Evolutionary conservation across 2,329 filamentous ascomycete genomes (phyloP), one percentile per base, ranked within the genome.

Genomic region (Pyrenochaeta sp.): DNA sequence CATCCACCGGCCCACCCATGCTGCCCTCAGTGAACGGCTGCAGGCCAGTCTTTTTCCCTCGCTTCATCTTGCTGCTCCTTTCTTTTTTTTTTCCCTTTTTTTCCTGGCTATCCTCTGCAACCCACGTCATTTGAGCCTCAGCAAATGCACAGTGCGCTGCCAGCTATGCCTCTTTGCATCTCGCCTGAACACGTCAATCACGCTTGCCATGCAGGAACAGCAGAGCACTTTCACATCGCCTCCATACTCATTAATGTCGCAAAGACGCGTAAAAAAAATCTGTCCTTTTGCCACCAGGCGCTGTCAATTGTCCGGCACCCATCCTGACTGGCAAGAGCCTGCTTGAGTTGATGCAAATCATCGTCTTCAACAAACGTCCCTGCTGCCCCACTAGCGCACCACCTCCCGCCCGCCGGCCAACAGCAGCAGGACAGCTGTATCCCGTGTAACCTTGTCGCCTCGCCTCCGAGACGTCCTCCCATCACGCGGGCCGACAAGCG

Each of bases 151-250:
- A 35, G 27, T 58, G 36, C 31, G 33, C 45, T 49, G 51, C 45
- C 48, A 56, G 43, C 62, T 60, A 58, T 42, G 36, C 61, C 51
- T 27, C 35, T 65, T 58, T 57, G 27, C 45, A 30, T 42, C 48
- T 59, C 54, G 54, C 53, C 60, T 62, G 66, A 70, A 69, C 71
- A 74, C 72, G 71, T 74, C 72, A 72, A 61, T 62, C 51, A 57
- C 61, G 57, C 54, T 59, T 58, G 46, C 60, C 63, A 72, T 72
- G 71, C 72, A 73, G 71, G 71, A 73, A 74, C 71, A 73, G 58
- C 71, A 68, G 51, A 61, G 57, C 68, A 66, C 45, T 52, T 51
- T 65, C 67, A 47, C 54, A 54, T 45, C 47, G 52, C 49, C 56
- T 49, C 58, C 56, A 58, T n/a, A 51, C 63, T 67, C 64, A 68